Evolutionary conservation across 139 green algal genomes (phyloP), one percentile per base, ranked within the genome.

Genomic region (Chlamydomonas sp.): DNA sequence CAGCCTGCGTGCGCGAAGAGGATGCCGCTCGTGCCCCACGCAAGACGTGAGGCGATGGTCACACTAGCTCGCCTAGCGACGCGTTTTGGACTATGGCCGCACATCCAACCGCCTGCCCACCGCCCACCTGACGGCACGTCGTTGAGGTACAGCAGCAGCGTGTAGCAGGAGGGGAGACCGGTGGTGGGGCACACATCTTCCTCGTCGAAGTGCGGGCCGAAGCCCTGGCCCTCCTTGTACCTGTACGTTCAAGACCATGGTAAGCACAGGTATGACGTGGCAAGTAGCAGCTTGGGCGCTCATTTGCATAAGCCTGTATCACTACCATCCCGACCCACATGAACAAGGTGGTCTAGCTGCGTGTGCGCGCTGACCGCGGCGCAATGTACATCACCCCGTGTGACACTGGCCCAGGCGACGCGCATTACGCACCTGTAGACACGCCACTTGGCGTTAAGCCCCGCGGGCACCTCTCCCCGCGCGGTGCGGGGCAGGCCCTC

Each of bases 131-230:
- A 18, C 9, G 66, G 16, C 66, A 86, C 81, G 57, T 86, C 81
- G 61, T 61, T 86, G 12, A 86, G 67, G 81, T 86, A 86, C 10
- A 86, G 66, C 68, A 86, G 81, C 81, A 86, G 81, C 68, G 81
- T 86, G 81, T 69, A 67, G 66, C 5, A 9, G 3, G 68, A 79
- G 20, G 57, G 2, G n/a, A 5, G 16, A 6, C 68, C 4, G 5
- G 81, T 86, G 16, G 57, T 3, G 10, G 68, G 81, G 81, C 57
- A 31, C 14, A 61, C 18, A 58, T 86, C 81, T 58, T 79, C 67
- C 68, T 86, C 67, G 59, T 86, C 81, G n/a, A 67, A 86, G 81
- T 86, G 81, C 57, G 81, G 81, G 10, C 81, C 81, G 17, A 86
- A 86, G 66, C 81, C 81, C 81, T 86, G 81, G 58, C 68, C 67